These are phyloP conservation scores for Marsdenia floribunda DNA, from an alignment of 257 asterid genomes.

Conservation along the genomic window DNA sequence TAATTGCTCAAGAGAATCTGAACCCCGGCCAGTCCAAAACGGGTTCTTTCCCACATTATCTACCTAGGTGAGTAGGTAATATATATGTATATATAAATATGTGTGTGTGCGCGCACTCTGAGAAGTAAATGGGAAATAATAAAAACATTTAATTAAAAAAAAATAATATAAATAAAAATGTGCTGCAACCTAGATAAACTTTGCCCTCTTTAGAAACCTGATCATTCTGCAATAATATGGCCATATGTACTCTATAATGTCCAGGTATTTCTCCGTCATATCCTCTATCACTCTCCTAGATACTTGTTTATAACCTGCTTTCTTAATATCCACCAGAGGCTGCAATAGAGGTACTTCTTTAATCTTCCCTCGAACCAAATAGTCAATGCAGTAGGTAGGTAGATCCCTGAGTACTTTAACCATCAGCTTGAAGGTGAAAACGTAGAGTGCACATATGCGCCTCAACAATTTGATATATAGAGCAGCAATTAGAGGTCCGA, in stretches of 20 bases:
- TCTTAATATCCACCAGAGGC: conserved; percentile 41
- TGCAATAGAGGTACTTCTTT: conserved; percentile 41
- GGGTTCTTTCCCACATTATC: not conserved
- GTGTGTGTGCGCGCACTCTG: not conserved
- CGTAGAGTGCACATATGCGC: conserved; percentile 50
- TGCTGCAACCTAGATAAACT: conserved; percentile 40
- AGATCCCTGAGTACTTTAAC: conserved; percentile 43
- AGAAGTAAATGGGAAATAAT: too few species aligned
- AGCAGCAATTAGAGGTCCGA: conserved; percentile 67
- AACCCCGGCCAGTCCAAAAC: not conserved
- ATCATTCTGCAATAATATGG: conserved; percentile 63
- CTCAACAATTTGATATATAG: conserved; percentile 51
- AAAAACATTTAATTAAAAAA: not conserved
- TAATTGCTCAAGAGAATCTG: not conserved
- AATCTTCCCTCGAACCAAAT: conserved; percentile 46
- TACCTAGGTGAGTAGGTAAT: not conserved
- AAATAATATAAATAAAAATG: not conserved
- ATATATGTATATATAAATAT: too few species aligned
- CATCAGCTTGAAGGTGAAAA: conserved; percentile 55
- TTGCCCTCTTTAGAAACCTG: conserved; percentile 75
- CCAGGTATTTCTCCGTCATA: conserved; percentile 57
- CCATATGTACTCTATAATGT: conserved; percentile 64
- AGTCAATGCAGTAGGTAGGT: conserved; percentile 37
- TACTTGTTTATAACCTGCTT: conserved; percentile 39
- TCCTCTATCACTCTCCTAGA: conserved; percentile 37